Percentiles rank a stretch among this genome's conserved stretches.
phyloP scores from a whole-genome alignment of 2,329 filamentous ascomycete genomes.

The Exophiala calicioides region DNA sequence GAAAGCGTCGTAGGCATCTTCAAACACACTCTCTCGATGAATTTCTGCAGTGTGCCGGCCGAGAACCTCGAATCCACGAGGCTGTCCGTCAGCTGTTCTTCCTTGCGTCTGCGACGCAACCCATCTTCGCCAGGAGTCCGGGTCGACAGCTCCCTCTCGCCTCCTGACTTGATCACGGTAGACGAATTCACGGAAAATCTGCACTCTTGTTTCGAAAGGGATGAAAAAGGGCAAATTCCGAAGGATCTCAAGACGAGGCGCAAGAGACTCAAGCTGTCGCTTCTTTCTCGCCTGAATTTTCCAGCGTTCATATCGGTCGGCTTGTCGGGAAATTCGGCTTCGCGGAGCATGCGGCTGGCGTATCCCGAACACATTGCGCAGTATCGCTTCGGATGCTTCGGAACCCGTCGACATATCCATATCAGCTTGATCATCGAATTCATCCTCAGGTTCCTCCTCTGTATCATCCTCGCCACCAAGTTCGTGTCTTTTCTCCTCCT shows the following conservation, averaged over 20 bases:
- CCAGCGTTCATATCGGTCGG: slow-evolving; percentile 22
- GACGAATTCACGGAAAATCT: slow-evolving; percentile 94
- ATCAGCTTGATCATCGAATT: slow-evolving; percentile 44
- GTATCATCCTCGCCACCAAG: slow-evolving; percentile 66
- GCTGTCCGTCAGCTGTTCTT: slow-evolving; percentile 43
- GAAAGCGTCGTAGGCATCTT: slow-evolving; percentile 82
- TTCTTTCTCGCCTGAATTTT: slow-evolving; percentile 62
- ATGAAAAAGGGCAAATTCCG: slow-evolving; percentile 98
- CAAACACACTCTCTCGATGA: slow-evolving; percentile 74
- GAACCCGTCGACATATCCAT: slow-evolving; percentile 42
- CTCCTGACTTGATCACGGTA: slow-evolving; percentile 73
- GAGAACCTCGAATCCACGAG: slow-evolving; percentile 43
- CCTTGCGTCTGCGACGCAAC: slow-evolving; percentile 50
- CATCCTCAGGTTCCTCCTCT: slow-evolving; percentile 50
- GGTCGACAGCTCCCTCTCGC: slow-evolving; percentile 67
- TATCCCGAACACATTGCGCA: slow-evolving; percentile 29
- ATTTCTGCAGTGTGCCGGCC: slow-evolving; percentile 75
- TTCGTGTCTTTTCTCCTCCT: slow-evolving; percentile 76
- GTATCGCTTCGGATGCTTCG: slow-evolving; percentile 55
- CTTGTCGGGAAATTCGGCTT: slow-evolving; percentile 22
- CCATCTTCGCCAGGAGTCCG: slow-evolving; percentile 72
- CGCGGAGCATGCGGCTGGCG: slow-evolving; percentile 28
- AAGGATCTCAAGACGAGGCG: slow-evolving; percentile 83
- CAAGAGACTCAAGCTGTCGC: slow-evolving; percentile 72
- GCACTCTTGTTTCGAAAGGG: slow-evolving; percentile 85